Percentiles rank a stretch among this genome's conserved stretches.
These are phyloP conservation scores for Alternaria rosae DNA, from an alignment of 2,329 filamentous ascomycete genomes.

Conservation along the genomic window DNA sequence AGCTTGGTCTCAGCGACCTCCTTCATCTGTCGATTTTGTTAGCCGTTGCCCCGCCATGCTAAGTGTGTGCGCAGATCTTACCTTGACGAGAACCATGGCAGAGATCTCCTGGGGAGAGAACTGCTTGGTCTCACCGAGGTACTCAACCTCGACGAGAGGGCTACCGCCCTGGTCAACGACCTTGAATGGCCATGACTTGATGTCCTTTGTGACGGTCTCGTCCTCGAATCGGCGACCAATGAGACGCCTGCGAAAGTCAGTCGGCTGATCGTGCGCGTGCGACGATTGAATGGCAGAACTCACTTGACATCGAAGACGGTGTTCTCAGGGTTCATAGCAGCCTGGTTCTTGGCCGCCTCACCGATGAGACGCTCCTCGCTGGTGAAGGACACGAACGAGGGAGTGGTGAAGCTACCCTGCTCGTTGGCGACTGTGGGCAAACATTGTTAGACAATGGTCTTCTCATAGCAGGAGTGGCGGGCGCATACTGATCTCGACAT, in stretches of 20 bases:
- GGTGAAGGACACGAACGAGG: conserved; percentile 99
- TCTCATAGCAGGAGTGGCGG: conserved; percentile 9
- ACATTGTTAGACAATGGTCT: conserved; percentile 28
- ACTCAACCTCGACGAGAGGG: conserved; percentile 94
- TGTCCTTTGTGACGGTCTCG: conserved; percentile 97
- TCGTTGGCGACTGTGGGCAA: conserved; percentile 83
- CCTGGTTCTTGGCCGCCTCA: conserved; percentile 99
- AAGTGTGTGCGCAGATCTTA: conserved; percentile 50
- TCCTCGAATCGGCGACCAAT: conserved; percentile 97
- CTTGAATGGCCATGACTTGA: conserved; percentile 99
- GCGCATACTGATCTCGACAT: conserved; percentile 93
- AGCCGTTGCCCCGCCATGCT: conserved; percentile 16
- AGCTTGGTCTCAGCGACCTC: conserved; percentile 98
- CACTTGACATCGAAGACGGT: conserved; percentile 99
- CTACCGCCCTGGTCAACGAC: conserved; percentile 87
- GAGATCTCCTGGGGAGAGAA: conserved; percentile 99
- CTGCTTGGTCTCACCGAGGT: conserved; percentile 90
- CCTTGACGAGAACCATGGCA: conserved; percentile 98
- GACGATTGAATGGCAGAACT: conserved; percentile 50
- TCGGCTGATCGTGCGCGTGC: conserved; percentile 4
- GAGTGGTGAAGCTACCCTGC: conserved; percentile 98
- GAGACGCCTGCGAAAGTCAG: conserved; percentile 74
- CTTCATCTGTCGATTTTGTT: conserved; percentile 77
- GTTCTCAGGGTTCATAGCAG: conserved; percentile 98
- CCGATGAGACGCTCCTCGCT: conserved; percentile 98